phyloP scores from a whole-genome alignment of 75 land plant species.

The Azolla pinnata region DNA sequence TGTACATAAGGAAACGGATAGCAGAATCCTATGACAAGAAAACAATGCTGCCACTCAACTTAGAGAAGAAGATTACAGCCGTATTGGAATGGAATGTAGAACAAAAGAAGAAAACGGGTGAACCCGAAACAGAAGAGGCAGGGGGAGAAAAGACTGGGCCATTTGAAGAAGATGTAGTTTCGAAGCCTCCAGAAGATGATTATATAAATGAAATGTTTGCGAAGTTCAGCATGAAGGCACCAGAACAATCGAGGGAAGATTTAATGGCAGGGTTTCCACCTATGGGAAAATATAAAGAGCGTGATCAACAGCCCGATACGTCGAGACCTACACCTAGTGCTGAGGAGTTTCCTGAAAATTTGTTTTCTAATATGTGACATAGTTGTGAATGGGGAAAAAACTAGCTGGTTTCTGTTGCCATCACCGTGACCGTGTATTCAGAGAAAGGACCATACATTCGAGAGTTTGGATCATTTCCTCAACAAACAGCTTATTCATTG shows the following conservation, averaged over 20 bases:
- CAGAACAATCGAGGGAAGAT: not conserved
- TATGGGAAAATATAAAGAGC: not conserved
- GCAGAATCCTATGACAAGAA: not conserved
- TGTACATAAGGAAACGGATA: not conserved
- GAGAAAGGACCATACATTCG: too few species aligned
- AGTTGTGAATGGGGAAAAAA: too few species aligned
- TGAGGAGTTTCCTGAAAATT: constrained; percentile 7
- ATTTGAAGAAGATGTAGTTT: not conserved
- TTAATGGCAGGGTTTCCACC: not conserved
- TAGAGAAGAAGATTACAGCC: not conserved
- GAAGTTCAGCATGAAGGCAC: not conserved
- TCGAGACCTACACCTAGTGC: not conserved
- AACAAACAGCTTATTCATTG: too few species aligned
- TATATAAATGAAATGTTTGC: constrained; percentile 3
- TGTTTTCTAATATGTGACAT: too few species aligned
- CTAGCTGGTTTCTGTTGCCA: too few species aligned
- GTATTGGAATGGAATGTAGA: not conserved
- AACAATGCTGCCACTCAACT: not conserved
- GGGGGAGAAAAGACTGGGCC: not conserved
- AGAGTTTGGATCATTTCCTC: too few species aligned
- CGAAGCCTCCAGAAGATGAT: not conserved
- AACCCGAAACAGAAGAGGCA: not conserved
- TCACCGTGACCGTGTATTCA: too few species aligned
- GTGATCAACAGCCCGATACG: not conserved
- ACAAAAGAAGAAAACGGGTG: not conserved